phyloP scores from a whole-genome alignment of 495 filamentous ascomycete species.

The Sordaria brevicollis region DNA sequence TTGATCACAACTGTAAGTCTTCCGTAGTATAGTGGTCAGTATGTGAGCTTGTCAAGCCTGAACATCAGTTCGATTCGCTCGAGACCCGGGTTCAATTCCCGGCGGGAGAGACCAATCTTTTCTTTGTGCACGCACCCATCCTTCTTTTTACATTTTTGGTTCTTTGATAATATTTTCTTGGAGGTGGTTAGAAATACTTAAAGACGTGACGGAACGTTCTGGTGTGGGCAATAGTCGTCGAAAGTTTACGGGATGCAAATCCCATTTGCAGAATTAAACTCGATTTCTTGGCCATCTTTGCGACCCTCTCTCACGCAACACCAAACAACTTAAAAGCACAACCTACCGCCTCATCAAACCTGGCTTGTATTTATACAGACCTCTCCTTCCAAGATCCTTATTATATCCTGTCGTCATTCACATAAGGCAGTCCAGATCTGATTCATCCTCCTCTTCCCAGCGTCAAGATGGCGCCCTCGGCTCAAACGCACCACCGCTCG shows the following conservation, averaged over 20 bases:
- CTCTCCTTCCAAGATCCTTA: too few species aligned
- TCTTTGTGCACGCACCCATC: neutral
- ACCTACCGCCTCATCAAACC: neutral
- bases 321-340: neutral
- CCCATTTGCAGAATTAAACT: neutral
- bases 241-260: neutral
- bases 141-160: too few species aligned
- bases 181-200: too few species aligned
- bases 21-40: neutral
- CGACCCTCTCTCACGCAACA: neutral
- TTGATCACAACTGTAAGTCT: neutral
- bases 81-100: neutral
- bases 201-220: neutral
- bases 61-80: neutral
- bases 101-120: neutral
- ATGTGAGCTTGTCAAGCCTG: neutral
- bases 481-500: conserved; percentile 59
- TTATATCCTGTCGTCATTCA: neutral
- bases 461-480: conserved; percentile 35
- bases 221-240: neutral
- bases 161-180: too few species aligned
- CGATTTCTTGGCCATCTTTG: neutral
- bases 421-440: neutral
- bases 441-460: neutral
- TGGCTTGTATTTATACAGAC: neutral